Evolutionary conservation across 2,329 filamentous ascomycete species (phyloP).

Genomic region (Endocalyx cinctus): DNA sequence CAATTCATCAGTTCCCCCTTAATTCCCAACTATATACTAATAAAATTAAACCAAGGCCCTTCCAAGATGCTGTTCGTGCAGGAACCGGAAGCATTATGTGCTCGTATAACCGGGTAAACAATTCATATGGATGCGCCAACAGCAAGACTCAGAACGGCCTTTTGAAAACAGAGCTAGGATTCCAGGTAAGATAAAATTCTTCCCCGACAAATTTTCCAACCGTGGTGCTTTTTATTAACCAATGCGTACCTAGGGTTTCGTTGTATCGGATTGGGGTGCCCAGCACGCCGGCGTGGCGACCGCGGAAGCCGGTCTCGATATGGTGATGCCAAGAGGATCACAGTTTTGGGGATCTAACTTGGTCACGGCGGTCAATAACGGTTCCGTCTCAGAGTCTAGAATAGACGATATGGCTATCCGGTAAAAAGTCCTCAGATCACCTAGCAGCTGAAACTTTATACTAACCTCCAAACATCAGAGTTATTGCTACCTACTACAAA

Average conservation of each 20-base stretch:
- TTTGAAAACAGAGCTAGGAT: slow-evolving; percentile 57
- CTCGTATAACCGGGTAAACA: slow-evolving; percentile 68
- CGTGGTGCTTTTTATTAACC: slow-evolving; percentile 2
- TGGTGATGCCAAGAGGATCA: slow-evolving; percentile 58
- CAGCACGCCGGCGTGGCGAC: slow-evolving; percentile 60
- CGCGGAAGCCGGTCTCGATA: slow-evolving; percentile 63
- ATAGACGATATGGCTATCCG: slow-evolving; percentile 57
- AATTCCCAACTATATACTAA: too few species aligned
- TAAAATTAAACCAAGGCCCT: slow-evolving; percentile 46
- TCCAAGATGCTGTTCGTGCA: slow-evolving; percentile 61
- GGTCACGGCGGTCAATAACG: slow-evolving; percentile 53
- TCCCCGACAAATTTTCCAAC: too few species aligned
- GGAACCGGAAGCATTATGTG: slow-evolving; percentile 56
- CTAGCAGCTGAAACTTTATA: background rate
- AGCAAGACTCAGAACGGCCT: slow-evolving; percentile 62
- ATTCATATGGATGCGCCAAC: slow-evolving; percentile 67
- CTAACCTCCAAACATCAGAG: slow-evolving; percentile 19
- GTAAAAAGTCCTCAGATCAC: slow-evolving; percentile 9
- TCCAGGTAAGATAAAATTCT: slow-evolving; percentile 33
- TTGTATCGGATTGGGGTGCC: slow-evolving; percentile 64
- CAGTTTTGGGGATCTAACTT: slow-evolving; percentile 49
- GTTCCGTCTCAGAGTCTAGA: slow-evolving; percentile 49
- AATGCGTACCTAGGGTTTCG: slow-evolving; percentile 49
- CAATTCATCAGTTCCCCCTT: too few species aligned
- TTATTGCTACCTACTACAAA: slow-evolving; percentile 53